These are phyloP conservation scores for Zygotorulaspora mrakii DNA, from an alignment of 1,139 yeast genomes.

Conservation along the genomic window DNA sequence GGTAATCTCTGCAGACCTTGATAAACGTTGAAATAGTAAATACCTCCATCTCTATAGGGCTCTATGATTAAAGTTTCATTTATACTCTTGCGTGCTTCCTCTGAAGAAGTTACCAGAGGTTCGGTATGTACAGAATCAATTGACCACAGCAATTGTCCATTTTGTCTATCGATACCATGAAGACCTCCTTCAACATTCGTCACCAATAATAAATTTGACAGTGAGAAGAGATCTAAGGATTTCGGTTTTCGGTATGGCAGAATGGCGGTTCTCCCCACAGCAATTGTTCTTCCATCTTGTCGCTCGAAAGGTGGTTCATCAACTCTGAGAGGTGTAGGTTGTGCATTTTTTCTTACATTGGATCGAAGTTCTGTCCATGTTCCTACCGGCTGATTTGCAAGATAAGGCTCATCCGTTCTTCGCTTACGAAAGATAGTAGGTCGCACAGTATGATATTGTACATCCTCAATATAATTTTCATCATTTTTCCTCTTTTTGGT, in stretches of 20 bases:
- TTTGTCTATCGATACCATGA: slow-evolving; percentile 73
- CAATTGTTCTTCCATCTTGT: background rate
- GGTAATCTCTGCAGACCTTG: slow-evolving; percentile 79
- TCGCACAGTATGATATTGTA: slow-evolving; percentile 13
- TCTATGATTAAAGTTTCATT: slow-evolving; percentile 73
- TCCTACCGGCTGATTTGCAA: background rate
- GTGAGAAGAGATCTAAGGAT: slow-evolving; percentile 23
- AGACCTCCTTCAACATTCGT: slow-evolving; percentile 87
- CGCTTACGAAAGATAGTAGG: slow-evolving; percentile 14
- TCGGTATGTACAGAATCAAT: slow-evolving; percentile 43
- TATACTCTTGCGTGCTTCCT: slow-evolving; percentile 20
- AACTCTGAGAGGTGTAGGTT: slow-evolving; percentile 5
- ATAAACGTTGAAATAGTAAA: slow-evolving; percentile 80
- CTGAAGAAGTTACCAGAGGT: slow-evolving; percentile 32
- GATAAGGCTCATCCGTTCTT: slow-evolving; percentile 1
- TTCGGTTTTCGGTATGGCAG: slow-evolving; percentile 19
- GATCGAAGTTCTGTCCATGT: background rate
- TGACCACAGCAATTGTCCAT: slow-evolving; percentile 80
- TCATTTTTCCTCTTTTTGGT: background rate
- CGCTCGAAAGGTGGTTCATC: slow-evolving; percentile 5
- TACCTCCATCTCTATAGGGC: slow-evolving; percentile 79
- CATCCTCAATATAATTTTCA: slow-evolving; percentile 1
- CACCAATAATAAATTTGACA: slow-evolving; percentile 61
- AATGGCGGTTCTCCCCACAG: slow-evolving; percentile 9
- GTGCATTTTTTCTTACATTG: slow-evolving; percentile 6